Evolutionary conservation across 495 filamentous ascomycete species (phyloP), one percentile per base, ranked within the genome.

Genomic region (Xylaria flabelliformis): DNA sequence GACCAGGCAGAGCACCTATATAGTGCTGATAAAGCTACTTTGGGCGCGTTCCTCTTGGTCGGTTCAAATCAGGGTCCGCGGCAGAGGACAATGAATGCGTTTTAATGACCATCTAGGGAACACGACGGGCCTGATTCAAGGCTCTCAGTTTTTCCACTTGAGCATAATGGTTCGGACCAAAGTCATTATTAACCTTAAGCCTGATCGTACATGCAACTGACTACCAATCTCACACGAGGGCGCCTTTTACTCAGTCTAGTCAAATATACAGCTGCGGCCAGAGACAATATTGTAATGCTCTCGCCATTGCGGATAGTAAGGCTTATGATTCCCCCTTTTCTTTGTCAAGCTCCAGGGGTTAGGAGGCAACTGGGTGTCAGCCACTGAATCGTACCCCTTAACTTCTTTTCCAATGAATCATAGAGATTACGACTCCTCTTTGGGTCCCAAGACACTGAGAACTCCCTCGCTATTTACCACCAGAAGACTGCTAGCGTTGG

Each of bases 391-490:
- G 48, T 29, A 55, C 13, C 9, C 51, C 21, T 24, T 1, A 24
- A 51, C 7, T 26, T 10, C 51, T 34, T 34, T 2, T 24, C 10
- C 13, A 21, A 17, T 32, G 9, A 12, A 36, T 32, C 8, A 19
- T 32, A 29, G 32, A 24, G 51, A 70, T 75, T 50, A 75, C 39
- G 67, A 74, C 68, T 84, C 82, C 62, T 84, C 82, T 73, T 82
- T 80, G 17, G 77, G 69, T 36, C 69, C 70, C 39, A 97, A 79
- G 70, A 94, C 85, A 67, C 87, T 93, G 58, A 98, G 77, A 50
- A 87, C 88, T 13, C 96, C 97, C 51, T 92, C 91, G 39, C 81
- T 84, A 78, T 90, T 92, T 76, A 97, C 84, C 17, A 88, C 86
- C 55, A 97, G 85, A 69, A 99, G 83, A 74, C 87, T 91, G 72